Percentiles rank a stretch among this genome's conserved stretches.
Conservation (phyloP, 371 early-diverging fungal species). For the Circinella umbellata region DNA sequence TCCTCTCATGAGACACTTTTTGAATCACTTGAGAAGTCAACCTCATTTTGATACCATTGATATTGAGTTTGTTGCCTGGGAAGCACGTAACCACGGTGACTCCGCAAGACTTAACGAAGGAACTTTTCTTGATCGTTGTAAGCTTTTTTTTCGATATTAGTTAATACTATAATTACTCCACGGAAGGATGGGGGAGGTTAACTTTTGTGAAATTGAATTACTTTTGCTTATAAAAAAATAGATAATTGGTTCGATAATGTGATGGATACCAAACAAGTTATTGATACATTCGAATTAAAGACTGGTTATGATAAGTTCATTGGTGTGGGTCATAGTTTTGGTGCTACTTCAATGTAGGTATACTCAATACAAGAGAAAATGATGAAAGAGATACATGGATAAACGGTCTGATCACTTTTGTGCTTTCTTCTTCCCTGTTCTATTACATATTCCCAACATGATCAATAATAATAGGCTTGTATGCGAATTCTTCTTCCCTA, state of each 20-base stretch:
- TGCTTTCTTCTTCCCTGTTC: no score
- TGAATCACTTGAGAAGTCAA: constrained; percentile 20
- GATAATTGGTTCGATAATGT: constrained; percentile 49
- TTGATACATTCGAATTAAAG: constrained; percentile 33
- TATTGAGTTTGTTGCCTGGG: constrained; percentile 38
- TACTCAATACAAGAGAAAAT: no score
- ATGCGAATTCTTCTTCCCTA: constrained; percentile 41
- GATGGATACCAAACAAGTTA: constrained; percentile 42
- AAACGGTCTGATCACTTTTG: no score
- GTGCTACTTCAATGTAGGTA: constrained; percentile 47
- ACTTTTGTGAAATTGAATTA: no score
- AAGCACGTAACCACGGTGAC: constrained; percentile 53
- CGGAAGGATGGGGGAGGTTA: no score
- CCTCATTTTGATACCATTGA: constrained; percentile 26
- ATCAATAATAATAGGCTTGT: constrained; percentile 27
- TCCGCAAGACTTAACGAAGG: constrained; percentile 44
- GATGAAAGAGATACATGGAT: no score
- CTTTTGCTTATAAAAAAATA: constrained; percentile 8
- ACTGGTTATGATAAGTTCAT: constrained; percentile 31
- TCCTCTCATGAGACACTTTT: constrained; percentile 34
- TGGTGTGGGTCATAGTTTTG: constrained; percentile 51
- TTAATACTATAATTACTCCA: no score
- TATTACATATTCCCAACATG: no score
- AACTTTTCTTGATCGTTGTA: constrained; percentile 32
- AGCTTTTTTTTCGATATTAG: constrained; percentile 1